Conservation (phyloP, 2,329 filamentous ascomycete genomes). For the Cytospora piceicola region DNA sequence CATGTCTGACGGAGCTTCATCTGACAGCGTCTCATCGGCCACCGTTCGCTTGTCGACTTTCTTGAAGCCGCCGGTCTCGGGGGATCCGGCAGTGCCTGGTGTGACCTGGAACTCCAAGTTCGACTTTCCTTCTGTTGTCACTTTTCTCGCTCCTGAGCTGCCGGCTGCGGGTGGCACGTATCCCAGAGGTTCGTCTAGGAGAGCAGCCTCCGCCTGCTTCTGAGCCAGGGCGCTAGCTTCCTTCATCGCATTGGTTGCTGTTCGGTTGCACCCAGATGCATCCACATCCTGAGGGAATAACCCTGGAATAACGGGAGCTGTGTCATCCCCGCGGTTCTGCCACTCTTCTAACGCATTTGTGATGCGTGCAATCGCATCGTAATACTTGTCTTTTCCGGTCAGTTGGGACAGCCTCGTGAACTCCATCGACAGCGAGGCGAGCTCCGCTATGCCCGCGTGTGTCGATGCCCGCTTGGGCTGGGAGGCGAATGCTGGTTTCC, state of each 20-base stretch:
- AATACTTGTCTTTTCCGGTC: conserved; percentile 77
- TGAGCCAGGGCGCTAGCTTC: conserved; percentile 43
- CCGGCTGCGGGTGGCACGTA: conserved; percentile 35
- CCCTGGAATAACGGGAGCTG: conserved; percentile 64
- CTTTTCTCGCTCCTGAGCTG: not conserved
- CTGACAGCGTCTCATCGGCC: not conserved
- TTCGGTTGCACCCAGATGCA: conserved; percentile 75
- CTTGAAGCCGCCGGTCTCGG: conserved; percentile 31
- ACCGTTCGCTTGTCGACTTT: conserved; percentile 20
- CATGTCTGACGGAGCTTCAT: not conserved
- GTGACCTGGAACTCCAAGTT: conserved; percentile 37
- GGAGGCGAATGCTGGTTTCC: conserved; percentile 68
- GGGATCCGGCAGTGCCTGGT: conserved; percentile 35
- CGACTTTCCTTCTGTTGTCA: conserved; percentile 29
- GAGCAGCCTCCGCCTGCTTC: conserved; percentile 40
- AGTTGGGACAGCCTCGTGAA: conserved; percentile 89
- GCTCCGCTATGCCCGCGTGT: conserved; percentile 66
- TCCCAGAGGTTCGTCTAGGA: conserved; percentile 36
- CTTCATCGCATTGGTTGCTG: conserved; percentile 42
- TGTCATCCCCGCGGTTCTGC: conserved; percentile 63
- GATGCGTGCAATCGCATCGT: conserved; percentile 85
- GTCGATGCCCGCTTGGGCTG: conserved; percentile 65
- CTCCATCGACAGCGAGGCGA: conserved; percentile 82
- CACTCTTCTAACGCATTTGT: conserved; percentile 77
- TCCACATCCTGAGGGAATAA: conserved; percentile 81